These are phyloP conservation scores for Fusarium sp. DNA, from an alignment of 2,329 filamentous ascomycete genomes.

Conservation along the genomic window DNA sequence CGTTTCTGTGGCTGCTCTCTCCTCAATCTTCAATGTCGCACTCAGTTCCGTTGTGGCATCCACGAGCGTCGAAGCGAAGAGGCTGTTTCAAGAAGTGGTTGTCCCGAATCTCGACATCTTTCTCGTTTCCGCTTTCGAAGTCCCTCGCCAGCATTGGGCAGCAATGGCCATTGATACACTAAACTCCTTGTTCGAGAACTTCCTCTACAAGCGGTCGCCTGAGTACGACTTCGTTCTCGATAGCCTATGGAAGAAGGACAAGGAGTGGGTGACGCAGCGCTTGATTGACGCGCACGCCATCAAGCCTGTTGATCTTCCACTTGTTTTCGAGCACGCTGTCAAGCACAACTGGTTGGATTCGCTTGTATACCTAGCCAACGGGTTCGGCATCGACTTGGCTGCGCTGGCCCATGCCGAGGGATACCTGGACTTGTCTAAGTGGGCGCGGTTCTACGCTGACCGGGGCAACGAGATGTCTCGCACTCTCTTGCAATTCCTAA, in stretches of 20 bases:
- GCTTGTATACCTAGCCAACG: conserved; percentile 80
- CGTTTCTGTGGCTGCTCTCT: conserved; percentile 86
- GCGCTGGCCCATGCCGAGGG: conserved; percentile 85
- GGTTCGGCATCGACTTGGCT: conserved; percentile 88
- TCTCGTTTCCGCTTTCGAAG: conserved; percentile 79
- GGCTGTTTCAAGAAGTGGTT: conserved; percentile 74
- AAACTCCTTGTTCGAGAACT: conserved; percentile 82
- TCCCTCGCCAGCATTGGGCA: conserved; percentile 79
- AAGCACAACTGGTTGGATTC: conserved; percentile 87
- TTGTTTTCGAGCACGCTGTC: conserved; percentile 71
- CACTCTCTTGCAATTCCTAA: conserved; percentile 81
- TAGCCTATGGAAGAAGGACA: conserved; percentile 91
- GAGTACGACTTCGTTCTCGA: conserved; percentile 91
- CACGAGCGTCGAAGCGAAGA: conserved; percentile 70
- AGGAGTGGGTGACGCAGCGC: conserved; percentile 83
- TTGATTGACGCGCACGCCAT: conserved; percentile 85
- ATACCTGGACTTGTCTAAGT: conserved; percentile 82
- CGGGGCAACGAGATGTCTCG: conserved; percentile 74
- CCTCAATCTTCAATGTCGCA: conserved; percentile 73
- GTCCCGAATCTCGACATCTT: conserved; percentile 82
- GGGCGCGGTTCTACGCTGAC: conserved; percentile 78
- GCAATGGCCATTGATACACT: conserved; percentile 79
- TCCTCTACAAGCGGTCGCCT: conserved; percentile 80
- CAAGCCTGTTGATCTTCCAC: conserved; percentile 64
- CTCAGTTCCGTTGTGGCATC: conserved; percentile 70